Conservation (phyloP, 2,329 filamentous ascomycete species). For the Alternaria gaisen region DNA sequence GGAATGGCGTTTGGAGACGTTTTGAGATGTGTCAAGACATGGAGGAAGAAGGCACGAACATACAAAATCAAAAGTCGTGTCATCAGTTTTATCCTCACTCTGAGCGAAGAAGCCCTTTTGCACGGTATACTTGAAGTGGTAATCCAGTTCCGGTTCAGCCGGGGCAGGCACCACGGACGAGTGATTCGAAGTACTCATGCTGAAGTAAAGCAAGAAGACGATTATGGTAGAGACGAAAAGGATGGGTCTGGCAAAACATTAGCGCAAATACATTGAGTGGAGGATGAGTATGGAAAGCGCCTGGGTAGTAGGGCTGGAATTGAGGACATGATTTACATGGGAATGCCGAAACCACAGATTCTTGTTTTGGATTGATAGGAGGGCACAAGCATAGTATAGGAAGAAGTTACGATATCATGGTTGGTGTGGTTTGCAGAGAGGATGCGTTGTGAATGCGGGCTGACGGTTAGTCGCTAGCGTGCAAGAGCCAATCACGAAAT, state of each 20-base stretch:
- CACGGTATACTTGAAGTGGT: constrained; percentile 66
- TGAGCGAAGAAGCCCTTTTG: constrained; percentile 71
- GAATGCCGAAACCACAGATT: constrained; percentile 15
- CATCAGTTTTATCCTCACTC: constrained; percentile 65
- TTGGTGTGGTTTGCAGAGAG: background rate
- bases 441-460: background rate
- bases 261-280: background rate
- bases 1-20: too few relatives aligned
- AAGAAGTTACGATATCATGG: constrained; percentile 9
- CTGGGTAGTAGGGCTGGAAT: background rate
- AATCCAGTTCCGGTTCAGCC: constrained; percentile 15
- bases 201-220: constrained; percentile 20
- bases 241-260: constrained; percentile 20
- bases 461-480: constrained; percentile 10
- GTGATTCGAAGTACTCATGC: constrained; percentile 3
- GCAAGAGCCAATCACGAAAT: constrained; percentile 16
- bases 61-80: constrained; percentile 71
- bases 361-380: background rate
- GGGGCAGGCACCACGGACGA: constrained; percentile 3
- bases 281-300: background rate
- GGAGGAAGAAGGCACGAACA: constrained; percentile 1
- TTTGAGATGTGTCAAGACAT: background rate
- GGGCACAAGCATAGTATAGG: constrained; percentile 14
- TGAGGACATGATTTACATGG: constrained; percentile 4
- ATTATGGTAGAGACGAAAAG: constrained; percentile 19